Evolutionary conservation across 768 basidiomycete genomes (phyloP), one percentile per base, ranked within the genome.

Genomic region (Podaxis pistillaris): DNA sequence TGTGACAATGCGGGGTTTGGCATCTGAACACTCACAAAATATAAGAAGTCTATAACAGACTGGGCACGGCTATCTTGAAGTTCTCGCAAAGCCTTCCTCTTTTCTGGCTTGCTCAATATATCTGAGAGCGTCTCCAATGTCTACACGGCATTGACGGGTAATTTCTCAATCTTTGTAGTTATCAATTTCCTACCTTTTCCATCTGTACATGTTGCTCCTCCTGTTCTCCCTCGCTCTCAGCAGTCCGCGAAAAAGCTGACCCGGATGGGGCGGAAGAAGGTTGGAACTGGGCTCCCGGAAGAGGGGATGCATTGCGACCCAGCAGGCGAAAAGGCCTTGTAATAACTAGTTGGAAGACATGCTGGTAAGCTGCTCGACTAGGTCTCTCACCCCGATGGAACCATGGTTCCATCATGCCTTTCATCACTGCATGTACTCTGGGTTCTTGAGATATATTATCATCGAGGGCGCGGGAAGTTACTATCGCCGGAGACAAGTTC

Each of bases 371-470:
- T 28, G 85, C 81, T 11, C 87, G 80, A 28, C 73, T 68, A 28
- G 71, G 67, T 53, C 76, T 70, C 11, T 78, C 78, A 22, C 75
- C 71, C 50, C 79, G 69, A 40, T 75, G 79, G 4, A 72, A 66
- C 0, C 83, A 78, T 13, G 73, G 68, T 58, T 82, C 84, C 2
- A 33, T 7, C 19, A 77, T 72, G 1, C 85, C 80, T 49, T 87
- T 89, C 86, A 92, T 91, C 33, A 95, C 93, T 5, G 87, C 91
- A 65, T 97, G 95, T 17, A 97, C 86, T 41, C 87, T 85, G 2
- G 93, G 86, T 64, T 96, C 94, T 68, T 91, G 91, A 44, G 82
- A 81, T 70, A 87, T 83, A 13, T 80, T 85, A 72, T 71, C 91
- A 75, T 75, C 74, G 26, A 68, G 64, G 26, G 71, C 70, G 26